Evolutionary conservation across 1,284 basidiomycete genomes (phyloP), one percentile per base, ranked within the genome.

Genomic region (Athelia psychrophila): DNA sequence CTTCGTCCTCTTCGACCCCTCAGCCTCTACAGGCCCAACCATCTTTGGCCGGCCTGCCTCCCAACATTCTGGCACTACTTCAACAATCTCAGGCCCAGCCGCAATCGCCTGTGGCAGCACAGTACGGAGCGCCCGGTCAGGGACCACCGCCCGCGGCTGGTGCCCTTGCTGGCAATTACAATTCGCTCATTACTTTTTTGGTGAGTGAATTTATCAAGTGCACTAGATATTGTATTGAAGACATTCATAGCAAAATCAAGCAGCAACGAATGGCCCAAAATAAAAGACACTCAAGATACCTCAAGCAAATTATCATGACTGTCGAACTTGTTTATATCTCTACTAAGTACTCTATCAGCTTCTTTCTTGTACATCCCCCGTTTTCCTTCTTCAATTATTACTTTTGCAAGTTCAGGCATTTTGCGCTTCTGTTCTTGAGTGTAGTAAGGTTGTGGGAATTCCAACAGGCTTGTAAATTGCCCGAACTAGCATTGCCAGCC

Each of bases 61-160:
- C 84, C 0, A 84, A 84, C 58, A 74, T 87, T n/a, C 67, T 86
- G 45, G 81, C 85, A 1, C 61, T 87, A 47, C 65, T 87, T 19
- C 83, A 86, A 60, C 72, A 71, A 40, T 65, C 74, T 13, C 69
- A 71, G 23, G 71, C 71, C 40, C 76, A 75, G 54, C 69, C 74
- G 19, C 73, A 72, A 30, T 66, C 67, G 24, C 67, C 68, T 18
- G 69, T 67, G 12, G 24, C 30, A 25, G 47, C 46, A 24, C 36
- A 10, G 24, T 25, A 40, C 47, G 13, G 18, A 22, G 19, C 42
- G 46, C 18, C 47, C 54, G n/a, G n/a, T n/a, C n/a, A n/a, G n/a
- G n/a, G n/a, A n/a, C n/a, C n/a, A n/a, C n/a, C n/a, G n/a, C n/a
- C n/a, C n/a, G n/a, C n/a, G n/a, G n/a, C n/a, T n/a, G n/a, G n/a